A percentile compares a stretch with the other conserved stretches of the same genome.
phyloP scores from a whole-genome alignment of 345 rosid genomes.

The Euphorbia pulcherrima region DNA sequence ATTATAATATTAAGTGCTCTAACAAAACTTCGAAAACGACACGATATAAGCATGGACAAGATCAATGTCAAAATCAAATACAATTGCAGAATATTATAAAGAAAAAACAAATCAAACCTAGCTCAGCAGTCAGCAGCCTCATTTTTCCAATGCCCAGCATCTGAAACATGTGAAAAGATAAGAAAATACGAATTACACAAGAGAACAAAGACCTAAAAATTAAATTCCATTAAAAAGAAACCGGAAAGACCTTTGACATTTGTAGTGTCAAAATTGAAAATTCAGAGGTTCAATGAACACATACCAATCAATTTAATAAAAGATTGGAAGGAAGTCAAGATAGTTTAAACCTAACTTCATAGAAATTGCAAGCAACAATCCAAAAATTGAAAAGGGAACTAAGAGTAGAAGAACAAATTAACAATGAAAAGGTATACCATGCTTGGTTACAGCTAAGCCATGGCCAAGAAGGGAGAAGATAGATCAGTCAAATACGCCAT shows the following conservation, averaged over 20 bases:
- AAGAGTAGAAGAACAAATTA: not conserved
- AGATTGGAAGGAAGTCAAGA: constrained; percentile 7
- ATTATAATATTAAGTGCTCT: too few relatives aligned
- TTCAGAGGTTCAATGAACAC: constrained; percentile 1
- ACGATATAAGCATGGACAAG: not conserved
- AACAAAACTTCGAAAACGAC: not conserved
- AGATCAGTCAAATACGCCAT: too few relatives aligned
- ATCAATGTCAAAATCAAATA: not conserved
- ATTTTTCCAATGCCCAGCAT: not conserved
- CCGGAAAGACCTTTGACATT: not conserved
- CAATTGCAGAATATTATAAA: too few relatives aligned
- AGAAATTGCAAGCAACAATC: constrained; percentile 11
- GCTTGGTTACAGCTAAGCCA: not conserved
- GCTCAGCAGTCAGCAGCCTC: too few relatives aligned
- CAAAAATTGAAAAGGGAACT: not conserved
- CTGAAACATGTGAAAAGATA: not conserved
- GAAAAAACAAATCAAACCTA: not conserved
- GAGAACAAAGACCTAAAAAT: constrained; percentile 3
- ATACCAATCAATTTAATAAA: not conserved
- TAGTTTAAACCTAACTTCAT: not conserved
- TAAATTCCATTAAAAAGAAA: not conserved
- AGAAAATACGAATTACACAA: not conserved
- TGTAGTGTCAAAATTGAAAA: not conserved
- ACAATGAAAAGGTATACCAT: not conserved
- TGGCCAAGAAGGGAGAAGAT: not conserved